A percentile compares a stretch with the other conserved stretches of the same genome.
phyloP scores from a whole-genome alignment of 2,329 filamentous ascomycete species.

The Phaeophleospora eucalypticola region DNA sequence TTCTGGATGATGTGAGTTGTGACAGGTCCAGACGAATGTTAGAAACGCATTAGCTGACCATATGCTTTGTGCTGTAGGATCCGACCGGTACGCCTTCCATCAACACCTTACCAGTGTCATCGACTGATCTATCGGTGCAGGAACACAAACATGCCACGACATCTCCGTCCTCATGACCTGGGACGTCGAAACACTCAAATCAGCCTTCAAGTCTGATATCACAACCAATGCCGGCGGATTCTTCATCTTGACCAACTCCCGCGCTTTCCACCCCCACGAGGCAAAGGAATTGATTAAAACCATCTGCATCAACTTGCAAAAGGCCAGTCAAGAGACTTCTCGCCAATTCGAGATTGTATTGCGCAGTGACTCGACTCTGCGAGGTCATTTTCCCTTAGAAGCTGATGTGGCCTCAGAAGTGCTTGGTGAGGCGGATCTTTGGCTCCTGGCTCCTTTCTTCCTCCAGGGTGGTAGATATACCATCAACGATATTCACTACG shows the following conservation, averaged over 20 bases:
- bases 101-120: no score
- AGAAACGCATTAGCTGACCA: no score
- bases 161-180: slow-evolving; percentile 54
- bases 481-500: slow-evolving; percentile 56
- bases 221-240: slow-evolving; percentile 51
- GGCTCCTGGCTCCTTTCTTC: slow-evolving; percentile 58
- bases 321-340: slow-evolving; percentile 39
- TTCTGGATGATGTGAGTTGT: no score
- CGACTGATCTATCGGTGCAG: no score
- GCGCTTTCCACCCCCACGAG: slow-evolving; percentile 49
- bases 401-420: slow-evolving; percentile 50
- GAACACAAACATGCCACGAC: slow-evolving; percentile 60
- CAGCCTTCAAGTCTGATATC: slow-evolving; percentile 42
- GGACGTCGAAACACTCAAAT: slow-evolving; percentile 43
- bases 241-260: slow-evolving; percentile 59
- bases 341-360: slow-evolving; percentile 53
- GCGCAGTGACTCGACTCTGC: slow-evolving; percentile 54
- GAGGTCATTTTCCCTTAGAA: slow-evolving; percentile 56
- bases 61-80: no score
- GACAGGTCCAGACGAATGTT: no score
- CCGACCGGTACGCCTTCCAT: no score
- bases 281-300: slow-evolving; percentile 47
- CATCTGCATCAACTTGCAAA: slow-evolving; percentile 49
- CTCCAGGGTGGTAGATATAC: slow-evolving; percentile 56
- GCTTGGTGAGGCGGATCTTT: slow-evolving; percentile 49